Evolutionary conservation across 2,329 filamentous ascomycete species (phyloP).

Genomic region (Lasiodiplodia hormozganensis): DNA sequence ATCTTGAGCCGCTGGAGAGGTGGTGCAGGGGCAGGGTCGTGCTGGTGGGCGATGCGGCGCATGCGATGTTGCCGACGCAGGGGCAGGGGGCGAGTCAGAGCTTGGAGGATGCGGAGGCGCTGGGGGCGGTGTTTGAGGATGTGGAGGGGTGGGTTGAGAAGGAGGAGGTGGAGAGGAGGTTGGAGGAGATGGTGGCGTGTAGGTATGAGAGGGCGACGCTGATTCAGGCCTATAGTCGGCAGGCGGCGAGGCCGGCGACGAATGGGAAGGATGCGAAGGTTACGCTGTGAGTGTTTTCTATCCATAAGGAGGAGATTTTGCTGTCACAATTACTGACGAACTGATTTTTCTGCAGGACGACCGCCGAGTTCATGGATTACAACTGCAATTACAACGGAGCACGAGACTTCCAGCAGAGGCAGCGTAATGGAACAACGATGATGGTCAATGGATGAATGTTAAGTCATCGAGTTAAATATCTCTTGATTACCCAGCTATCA

Average conservation of each 20-base stretch:
- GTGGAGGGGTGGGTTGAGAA: slow-evolving; percentile 19
- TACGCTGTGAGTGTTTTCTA: slow-evolving; percentile 33
- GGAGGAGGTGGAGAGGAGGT: slow-evolving; percentile 27
- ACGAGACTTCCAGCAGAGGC: slow-evolving; percentile 40
- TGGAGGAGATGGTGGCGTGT: slow-evolving; percentile 1
- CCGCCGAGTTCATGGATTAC: slow-evolving; percentile 53
- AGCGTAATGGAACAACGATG: background rate
- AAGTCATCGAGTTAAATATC: rapidly evolving
- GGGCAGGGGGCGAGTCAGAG: slow-evolving; percentile 65
- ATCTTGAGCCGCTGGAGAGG: slow-evolving; percentile 50
- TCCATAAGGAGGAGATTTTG: slow-evolving; percentile 39
- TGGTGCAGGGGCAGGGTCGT: slow-evolving; percentile 59
- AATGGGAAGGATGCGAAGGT: slow-evolving; percentile 32
- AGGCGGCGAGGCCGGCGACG: slow-evolving; percentile 51
- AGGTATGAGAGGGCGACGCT: slow-evolving; percentile 47
- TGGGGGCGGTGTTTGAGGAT: slow-evolving; percentile 37
- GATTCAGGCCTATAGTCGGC: slow-evolving; percentile 54
- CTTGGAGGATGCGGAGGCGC: slow-evolving; percentile 60
- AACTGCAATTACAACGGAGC: slow-evolving; percentile 49
- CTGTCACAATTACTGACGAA: background rate
- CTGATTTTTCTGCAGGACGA: slow-evolving; percentile 34
- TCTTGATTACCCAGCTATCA: too few relatives aligned
- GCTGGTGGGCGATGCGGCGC: slow-evolving; percentile 64
- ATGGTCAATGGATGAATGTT: background rate
- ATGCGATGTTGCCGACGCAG: slow-evolving; percentile 61